Evolutionary conservation across 148 eudicot species (phyloP).

Genomic region (Heliamphora exappendiculata): DNA sequence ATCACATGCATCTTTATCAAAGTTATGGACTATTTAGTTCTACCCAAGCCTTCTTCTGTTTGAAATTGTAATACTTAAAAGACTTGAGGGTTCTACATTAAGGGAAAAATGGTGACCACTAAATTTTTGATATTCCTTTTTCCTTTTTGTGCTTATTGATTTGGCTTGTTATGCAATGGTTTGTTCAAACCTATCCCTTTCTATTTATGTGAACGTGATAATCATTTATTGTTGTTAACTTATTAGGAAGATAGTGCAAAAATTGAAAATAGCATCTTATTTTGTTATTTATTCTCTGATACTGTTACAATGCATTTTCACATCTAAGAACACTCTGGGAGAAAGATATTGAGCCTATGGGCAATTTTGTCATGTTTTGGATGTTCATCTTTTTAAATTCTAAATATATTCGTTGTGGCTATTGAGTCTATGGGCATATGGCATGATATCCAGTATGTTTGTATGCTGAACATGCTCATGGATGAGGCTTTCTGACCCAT

Average conservation of each 20-base stretch:
- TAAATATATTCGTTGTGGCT: background rate
- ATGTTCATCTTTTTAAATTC: background rate
- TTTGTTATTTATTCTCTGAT: background rate
- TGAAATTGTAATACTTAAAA: background rate
- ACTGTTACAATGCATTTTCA: background rate
- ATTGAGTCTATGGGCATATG: background rate
- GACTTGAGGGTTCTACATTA: background rate
- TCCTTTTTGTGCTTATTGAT: background rate
- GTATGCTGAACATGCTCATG: background rate
- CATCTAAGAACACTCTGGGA: background rate
- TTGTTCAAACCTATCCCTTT: background rate
- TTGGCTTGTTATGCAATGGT: background rate
- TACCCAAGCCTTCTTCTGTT: background rate
- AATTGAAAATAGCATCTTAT: background rate
- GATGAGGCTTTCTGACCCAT: background rate
- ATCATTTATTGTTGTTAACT: background rate
- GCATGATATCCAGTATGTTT: background rate
- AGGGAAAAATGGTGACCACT: background rate
- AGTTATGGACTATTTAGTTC: background rate
- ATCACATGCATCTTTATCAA: background rate
- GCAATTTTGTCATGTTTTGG: background rate
- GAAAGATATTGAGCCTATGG: background rate
- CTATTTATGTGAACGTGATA: background rate
- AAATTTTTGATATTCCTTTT: background rate
- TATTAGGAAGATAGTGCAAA: background rate